Evolutionary conservation across 2,329 filamentous ascomycete species (phyloP).

Genomic region (Stemphylium lycopersici): DNA sequence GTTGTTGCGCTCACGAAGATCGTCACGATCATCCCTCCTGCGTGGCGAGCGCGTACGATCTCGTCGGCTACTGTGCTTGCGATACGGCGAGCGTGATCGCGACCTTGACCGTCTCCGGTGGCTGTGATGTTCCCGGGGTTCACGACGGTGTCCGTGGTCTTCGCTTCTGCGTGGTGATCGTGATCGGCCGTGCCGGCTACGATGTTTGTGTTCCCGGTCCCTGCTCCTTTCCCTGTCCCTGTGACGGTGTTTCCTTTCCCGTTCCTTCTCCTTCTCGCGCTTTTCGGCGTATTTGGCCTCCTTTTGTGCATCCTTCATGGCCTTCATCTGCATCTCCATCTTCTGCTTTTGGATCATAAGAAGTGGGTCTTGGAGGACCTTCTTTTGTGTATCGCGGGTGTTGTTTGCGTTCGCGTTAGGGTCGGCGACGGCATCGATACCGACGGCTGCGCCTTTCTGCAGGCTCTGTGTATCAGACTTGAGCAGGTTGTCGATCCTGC

Average conservation of each 20-base stretch:
- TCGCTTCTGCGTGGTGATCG: slow-evolving; percentile 44
- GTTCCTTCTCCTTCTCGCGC: slow-evolving; percentile 44
- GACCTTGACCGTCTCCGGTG: slow-evolving; percentile 30
- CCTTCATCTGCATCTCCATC: slow-evolving; percentile 63
- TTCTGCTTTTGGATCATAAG: slow-evolving; percentile 93
- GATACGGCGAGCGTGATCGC: slow-evolving; percentile 18
- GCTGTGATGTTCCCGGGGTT: slow-evolving; percentile 23
- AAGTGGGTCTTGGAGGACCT: slow-evolving; percentile 89
- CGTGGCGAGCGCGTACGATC: slow-evolving; percentile 31
- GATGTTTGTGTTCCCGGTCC: slow-evolving; percentile 26
- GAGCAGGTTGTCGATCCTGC: slow-evolving; percentile 84
- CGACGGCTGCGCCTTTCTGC: slow-evolving; percentile 65
- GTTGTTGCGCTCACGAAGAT: slow-evolving; percentile 19
- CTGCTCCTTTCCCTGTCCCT: slow-evolving; percentile 39
- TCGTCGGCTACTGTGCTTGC: slow-evolving; percentile 9
- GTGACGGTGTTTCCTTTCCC: slow-evolving; percentile 57
- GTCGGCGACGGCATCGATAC: slow-evolving; percentile 59
- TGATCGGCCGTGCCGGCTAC: slow-evolving; percentile 43
- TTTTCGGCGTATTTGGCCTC: slow-evolving; percentile 47
- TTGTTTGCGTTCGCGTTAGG: slow-evolving; percentile 66
- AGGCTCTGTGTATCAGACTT: slow-evolving; percentile 73
- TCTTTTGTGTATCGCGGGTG: slow-evolving; percentile 78
- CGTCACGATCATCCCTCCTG: slow-evolving; percentile 21
- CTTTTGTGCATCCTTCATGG: slow-evolving; percentile 61
- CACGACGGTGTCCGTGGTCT: slow-evolving; percentile 24